These are phyloP conservation scores for Hondaea fermentalgiana DNA, from an alignment of 108 stramenopile genomes.

Conservation along the genomic window DNA sequence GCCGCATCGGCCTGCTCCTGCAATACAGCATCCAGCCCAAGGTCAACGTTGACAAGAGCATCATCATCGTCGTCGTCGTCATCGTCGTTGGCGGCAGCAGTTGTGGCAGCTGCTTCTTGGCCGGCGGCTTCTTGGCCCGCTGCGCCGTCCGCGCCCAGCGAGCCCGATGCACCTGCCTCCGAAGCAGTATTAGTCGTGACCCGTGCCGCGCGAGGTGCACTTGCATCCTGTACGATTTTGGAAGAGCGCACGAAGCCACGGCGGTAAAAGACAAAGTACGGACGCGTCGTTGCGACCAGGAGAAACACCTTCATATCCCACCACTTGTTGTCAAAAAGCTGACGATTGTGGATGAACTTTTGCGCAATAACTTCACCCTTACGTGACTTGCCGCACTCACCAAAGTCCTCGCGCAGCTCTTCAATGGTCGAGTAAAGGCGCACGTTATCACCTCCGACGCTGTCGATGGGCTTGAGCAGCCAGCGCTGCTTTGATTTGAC, in stretches of 20 bases:
- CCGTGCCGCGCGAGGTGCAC: not conserved
- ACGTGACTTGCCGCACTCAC: not conserved
- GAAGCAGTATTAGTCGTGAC: not conserved
- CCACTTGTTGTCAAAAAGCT: constrained; percentile 6
- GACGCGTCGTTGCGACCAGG: not conserved
- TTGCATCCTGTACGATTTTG: not conserved
- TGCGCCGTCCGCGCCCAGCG: not conserved
- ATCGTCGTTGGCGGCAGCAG: not conserved
- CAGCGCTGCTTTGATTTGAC: not conserved
- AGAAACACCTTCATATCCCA: constrained; percentile 12
- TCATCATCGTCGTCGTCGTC: not conserved
- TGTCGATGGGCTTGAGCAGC: constrained; percentile 8
- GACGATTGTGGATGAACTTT: not conserved
- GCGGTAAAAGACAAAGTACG: not conserved
- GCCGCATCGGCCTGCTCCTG: not conserved
- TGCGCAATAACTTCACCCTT: constrained; percentile 11
- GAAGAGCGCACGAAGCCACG: not conserved
- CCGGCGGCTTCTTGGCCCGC: not conserved
- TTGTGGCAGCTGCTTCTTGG: not conserved
- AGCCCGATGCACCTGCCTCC: not conserved
- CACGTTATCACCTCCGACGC: not conserved
- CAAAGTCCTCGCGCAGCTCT: constrained; percentile 14
- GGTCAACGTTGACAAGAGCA: not conserved
- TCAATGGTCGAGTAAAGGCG: not conserved
- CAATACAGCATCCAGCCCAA: not conserved